phyloP scores from a whole-genome alignment of 192 early-diverging fungal genomes.

The Tieghemiomyces parasiticus region DNA sequence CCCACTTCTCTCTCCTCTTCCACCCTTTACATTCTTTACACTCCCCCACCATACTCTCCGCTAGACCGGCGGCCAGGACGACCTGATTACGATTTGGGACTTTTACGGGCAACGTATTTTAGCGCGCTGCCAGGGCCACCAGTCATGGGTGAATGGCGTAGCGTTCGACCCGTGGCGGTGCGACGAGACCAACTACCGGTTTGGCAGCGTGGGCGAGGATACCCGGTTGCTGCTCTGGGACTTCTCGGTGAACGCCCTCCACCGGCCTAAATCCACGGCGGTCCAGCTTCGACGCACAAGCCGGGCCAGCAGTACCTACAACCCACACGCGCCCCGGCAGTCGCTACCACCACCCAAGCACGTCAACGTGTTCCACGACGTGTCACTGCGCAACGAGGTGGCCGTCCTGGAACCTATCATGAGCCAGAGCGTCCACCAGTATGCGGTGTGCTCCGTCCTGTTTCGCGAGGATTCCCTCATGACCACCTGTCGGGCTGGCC shows the following conservation, averaged over 20 bases:
- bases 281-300: slow-evolving; percentile 9
- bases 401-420: slow-evolving; percentile 40
- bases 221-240: slow-evolving; percentile 83
- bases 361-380: slow-evolving; percentile 14
- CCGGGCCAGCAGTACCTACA: slow-evolving; percentile 14
- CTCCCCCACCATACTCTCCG: no score
- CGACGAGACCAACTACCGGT: slow-evolving; percentile 63
- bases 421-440: slow-evolving; percentile 40
- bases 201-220: slow-evolving; percentile 86
- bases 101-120: slow-evolving; percentile 62
- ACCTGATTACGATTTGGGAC: slow-evolving; percentile 78
- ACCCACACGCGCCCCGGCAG: slow-evolving; percentile 4
- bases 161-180: slow-evolving; percentile 74
- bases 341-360: slow-evolving; percentile 11
- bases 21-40: no score
- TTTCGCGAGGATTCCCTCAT: slow-evolving; percentile 59
- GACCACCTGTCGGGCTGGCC: slow-evolving; percentile 56
- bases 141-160: slow-evolving; percentile 74
- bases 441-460: slow-evolving; percentile 40
- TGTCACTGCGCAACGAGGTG: slow-evolving; percentile 27
- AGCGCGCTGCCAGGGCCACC: slow-evolving; percentile 80
- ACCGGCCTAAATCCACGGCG: slow-evolving; percentile 42
- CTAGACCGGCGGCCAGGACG: slow-evolving; percentile 87
- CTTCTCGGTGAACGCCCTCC: slow-evolving; percentile 63
- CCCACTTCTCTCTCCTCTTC: no score